Conservation (phyloP, 768 basidiomycete species). For the Boletus reticuloceps region DNA sequence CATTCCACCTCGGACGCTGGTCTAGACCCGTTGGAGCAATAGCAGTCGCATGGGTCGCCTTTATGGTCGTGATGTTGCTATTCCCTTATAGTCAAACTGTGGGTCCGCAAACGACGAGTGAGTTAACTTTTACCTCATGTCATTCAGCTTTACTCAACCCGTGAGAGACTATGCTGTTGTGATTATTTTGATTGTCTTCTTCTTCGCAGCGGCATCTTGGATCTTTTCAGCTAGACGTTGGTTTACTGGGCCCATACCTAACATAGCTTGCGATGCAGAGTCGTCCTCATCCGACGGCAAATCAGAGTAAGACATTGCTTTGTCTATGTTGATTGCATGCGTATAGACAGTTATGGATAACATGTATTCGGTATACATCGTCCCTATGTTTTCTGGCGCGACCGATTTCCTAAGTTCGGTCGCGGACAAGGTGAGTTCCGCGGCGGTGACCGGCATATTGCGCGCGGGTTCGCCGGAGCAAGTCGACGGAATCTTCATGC, state of each 20-base stretch:
- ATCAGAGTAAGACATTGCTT: neutral
- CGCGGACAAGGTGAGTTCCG: neutral
- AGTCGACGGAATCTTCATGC: neutral
- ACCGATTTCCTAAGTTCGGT: neutral
- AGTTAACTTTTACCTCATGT: conserved; percentile 4
- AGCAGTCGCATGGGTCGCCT: conserved; percentile 32
- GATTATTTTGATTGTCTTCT: conserved; percentile 31
- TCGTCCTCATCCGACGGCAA: conserved; percentile 1
- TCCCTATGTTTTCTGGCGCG: neutral
- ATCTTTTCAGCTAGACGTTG: conserved; percentile 33
- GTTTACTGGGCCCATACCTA: conserved; percentile 36
- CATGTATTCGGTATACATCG: neutral
- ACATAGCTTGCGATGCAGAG: conserved; percentile 13
- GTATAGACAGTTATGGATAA: neutral
- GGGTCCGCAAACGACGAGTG: conserved; percentile 33
- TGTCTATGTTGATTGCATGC: neutral
- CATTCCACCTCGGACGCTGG: conserved; percentile 33
- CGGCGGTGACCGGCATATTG: no score
- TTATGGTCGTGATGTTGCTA: conserved; percentile 33
- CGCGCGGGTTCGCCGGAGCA: no score
- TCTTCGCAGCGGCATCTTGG: conserved; percentile 33
- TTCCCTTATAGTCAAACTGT: conserved; percentile 31
- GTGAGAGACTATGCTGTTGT: conserved; percentile 24
- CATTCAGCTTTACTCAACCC: neutral
- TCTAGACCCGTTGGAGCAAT: conserved; percentile 30